These are phyloP conservation scores for Trametes sanguinea DNA, from an alignment of 768 basidiomycete species.

Conservation along the genomic window DNA sequence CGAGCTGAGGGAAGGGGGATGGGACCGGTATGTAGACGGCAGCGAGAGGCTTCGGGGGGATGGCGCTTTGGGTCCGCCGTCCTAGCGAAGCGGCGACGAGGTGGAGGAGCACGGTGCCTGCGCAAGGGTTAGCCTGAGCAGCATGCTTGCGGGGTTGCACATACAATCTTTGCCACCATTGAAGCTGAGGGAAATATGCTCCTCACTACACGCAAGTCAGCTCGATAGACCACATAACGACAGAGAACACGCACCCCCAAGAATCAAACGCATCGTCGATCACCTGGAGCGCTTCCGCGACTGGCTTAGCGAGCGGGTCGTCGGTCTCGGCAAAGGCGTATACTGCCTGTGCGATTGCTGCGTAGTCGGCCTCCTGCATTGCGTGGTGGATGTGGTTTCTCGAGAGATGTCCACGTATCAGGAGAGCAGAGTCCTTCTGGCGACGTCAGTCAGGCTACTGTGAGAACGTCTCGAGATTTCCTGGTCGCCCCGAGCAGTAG, in stretches of 20 bases:
- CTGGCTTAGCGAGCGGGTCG: conserved; percentile 56
- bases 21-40: conserved; percentile 89
- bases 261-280: conserved; percentile 76
- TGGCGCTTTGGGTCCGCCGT: conserved; percentile 38
- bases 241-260: conserved; percentile 68
- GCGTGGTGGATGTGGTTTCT: not conserved
- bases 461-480: not conserved
- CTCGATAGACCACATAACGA: not conserved
- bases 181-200: conserved; percentile 85
- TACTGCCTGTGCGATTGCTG: conserved; percentile 55
- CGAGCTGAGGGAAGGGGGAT: conserved; percentile 83
- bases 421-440: not conserved
- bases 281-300: conserved; percentile 80
- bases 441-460: not conserved
- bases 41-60: conserved; percentile 49
- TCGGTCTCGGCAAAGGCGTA: conserved; percentile 59
- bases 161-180: conserved; percentile 99
- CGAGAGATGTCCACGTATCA: not conserved
- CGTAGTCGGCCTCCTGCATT: conserved; percentile 48
- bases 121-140: not conserved
- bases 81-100: conserved; percentile 78
- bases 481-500: not conserved
- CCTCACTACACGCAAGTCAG: conserved; percentile 46
- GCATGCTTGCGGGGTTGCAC: conserved; percentile 29
- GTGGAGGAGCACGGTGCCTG: conserved; percentile 95